A percentile compares a stretch with the other conserved stretches of the same genome.
Conservation (phyloP, 768 basidiomycete species). For the Boletellus ananas region DNA sequence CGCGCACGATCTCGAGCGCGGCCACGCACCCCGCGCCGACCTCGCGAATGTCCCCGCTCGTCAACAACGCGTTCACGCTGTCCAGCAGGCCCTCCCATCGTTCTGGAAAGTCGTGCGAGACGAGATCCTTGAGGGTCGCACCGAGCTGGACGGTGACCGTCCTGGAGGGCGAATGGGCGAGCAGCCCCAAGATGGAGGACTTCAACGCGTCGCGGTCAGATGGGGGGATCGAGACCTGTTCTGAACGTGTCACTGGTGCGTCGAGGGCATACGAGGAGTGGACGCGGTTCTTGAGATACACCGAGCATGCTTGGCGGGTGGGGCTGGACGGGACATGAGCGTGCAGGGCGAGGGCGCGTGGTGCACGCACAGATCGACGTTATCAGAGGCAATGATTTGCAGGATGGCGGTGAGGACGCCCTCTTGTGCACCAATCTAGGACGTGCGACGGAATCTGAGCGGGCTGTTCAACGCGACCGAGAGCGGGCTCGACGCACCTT, state of each 20-base stretch:
- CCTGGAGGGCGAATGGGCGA: conserved; percentile 63
- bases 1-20: conserved; percentile 70
- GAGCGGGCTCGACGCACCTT: conserved; percentile 46
- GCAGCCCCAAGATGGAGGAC: conserved; percentile 59
- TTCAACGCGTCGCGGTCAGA: conserved; percentile 77
- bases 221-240: conserved; percentile 56
- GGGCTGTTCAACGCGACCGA: not conserved
- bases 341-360: conserved; percentile 32
- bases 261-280: conserved; percentile 60
- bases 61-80: conserved; percentile 62
- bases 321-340: conserved; percentile 41
- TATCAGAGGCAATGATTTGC: conserved; percentile 79
- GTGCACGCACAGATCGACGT: conserved; percentile 65
- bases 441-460: conserved; percentile 4
- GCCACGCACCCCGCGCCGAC: conserved; percentile 82
- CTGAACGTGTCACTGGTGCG: conserved; percentile 42
- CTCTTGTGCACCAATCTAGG: conserved; percentile 73
- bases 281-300: conserved; percentile 91
- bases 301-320: conserved; percentile 79
- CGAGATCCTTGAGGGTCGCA: conserved; percentile 65
- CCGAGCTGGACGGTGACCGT: conserved; percentile 74
- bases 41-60: conserved; percentile 61
- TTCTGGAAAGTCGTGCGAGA: conserved; percentile 75
- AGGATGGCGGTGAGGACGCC: conserved; percentile 81
- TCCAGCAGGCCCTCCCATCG: conserved; percentile 68